phyloP scores from a whole-genome alignment of 73 alveolate species.

The Diophrys appendiculata region DNA sequence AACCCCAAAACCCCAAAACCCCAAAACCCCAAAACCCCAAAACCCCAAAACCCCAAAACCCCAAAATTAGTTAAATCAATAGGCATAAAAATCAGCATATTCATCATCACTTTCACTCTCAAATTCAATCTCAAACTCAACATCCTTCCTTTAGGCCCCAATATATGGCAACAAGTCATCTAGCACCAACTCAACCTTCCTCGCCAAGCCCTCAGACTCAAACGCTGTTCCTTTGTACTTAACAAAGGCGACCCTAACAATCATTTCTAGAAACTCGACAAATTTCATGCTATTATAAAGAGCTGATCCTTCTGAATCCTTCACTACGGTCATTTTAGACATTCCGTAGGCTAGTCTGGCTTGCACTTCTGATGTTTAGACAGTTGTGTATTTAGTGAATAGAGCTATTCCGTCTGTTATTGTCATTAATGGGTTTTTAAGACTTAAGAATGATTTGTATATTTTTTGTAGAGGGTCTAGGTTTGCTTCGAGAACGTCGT shows the following conservation, averaged over 20 bases:
- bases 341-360: slow-evolving; percentile 35
- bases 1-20: too few relatives aligned
- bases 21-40: too few relatives aligned
- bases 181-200: neutral
- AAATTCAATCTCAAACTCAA: neutral
- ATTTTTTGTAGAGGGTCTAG: slow-evolving; percentile 24
- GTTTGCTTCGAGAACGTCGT: slow-evolving; percentile 54
- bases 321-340: slow-evolving; percentile 56
- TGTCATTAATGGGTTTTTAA: slow-evolving; percentile 36
- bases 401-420: neutral
- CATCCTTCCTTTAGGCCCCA: neutral
- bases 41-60: slow-evolving; percentile 5
- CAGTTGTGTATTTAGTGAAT: slow-evolving; percentile 15
- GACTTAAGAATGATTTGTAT: neutral
- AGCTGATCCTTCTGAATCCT: slow-evolving; percentile 21
- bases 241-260: slow-evolving; percentile 47
- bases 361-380: slow-evolving; percentile 13
- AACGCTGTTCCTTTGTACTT: neutral
- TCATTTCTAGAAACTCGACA: slow-evolving; percentile 56
- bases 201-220: neutral
- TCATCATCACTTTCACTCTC: slow-evolving; percentile 1
- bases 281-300: slow-evolving; percentile 32
- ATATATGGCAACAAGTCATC: neutral
- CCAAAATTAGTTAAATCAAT: neutral
- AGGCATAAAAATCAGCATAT: neutral